Evolutionary conservation across 352 stramenopile genomes (phyloP).

Genomic region (Pythium vanterpoolii): DNA sequence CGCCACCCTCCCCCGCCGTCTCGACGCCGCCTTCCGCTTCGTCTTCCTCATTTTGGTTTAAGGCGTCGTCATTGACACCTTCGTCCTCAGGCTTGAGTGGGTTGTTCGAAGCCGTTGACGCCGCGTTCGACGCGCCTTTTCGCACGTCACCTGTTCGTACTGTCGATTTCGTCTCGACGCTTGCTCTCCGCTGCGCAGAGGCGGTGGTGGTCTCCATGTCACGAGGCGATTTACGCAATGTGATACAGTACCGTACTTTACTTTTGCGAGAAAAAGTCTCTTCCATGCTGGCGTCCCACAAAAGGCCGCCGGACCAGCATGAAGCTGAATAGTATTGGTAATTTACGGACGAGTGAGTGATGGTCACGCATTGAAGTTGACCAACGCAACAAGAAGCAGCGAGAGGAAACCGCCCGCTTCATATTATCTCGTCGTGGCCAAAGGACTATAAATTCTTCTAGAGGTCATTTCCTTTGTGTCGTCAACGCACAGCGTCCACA

Average conservation of each 20-base stretch:
- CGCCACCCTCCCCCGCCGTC: constrained; percentile 3
- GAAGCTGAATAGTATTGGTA: constrained; percentile 1
- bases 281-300: not conserved
- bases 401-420: not conserved
- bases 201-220: constrained; percentile 18
- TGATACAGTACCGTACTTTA: not conserved
- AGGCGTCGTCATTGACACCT: not conserved
- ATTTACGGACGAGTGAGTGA: constrained; percentile 27
- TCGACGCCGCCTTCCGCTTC: constrained; percentile 20
- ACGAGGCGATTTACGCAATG: not conserved
- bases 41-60: constrained; percentile 3
- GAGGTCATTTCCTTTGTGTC: too few relatives aligned
- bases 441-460: too few relatives aligned
- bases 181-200: not conserved
- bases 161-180: not conserved
- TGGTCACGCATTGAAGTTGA: constrained; percentile 34
- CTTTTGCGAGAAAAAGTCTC: not conserved
- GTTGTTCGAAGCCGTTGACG: constrained; percentile 1
- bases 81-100: constrained; percentile 2
- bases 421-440: not conserved
- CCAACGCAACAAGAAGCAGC: constrained; percentile 1
- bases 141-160: not conserved
- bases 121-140: constrained; percentile 11
- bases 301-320: constrained; percentile 2
- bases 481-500: not conserved